Evolutionary conservation across 768 basidiomycete species (phyloP), one percentile per base, ranked within the genome.

Genomic region (Termitomyces sp.): DNA sequence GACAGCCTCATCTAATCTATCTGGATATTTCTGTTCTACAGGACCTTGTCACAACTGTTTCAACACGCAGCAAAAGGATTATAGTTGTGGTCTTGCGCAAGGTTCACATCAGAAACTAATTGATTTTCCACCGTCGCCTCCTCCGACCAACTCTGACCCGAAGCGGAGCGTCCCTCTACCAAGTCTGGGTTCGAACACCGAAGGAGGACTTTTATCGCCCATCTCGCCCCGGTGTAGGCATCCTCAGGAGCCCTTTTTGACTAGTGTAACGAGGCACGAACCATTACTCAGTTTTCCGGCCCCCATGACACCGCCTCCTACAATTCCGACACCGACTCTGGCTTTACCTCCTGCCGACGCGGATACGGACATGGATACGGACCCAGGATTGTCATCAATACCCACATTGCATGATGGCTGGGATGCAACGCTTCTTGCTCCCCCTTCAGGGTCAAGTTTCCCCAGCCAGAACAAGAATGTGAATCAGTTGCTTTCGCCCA

Each of bases 301-400:
- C 15, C 76, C 69, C 2, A 66, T 71, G 54, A 75, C 76, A 18
- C 78, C 77, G 49, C 77, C 77, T 16, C 70, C 74, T 33, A 77
- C 75, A 18, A 64, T 75, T 51, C 73, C 74, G 20, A 72, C 68
- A 27, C 56, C 63, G 40, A 73, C 70, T 0, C 67, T 67, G 20
- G 66, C 61, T 41, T 56, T 79, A 31, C 77, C 79, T 7, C 71
- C 71, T 25, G 41, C 39, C 15, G 50, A 50, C 9, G 29, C 13
- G 13, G 50, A 40, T 11, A 48, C 25, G 44, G 50, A 40, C 16
- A 48, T 36, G 27, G 29, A 31, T 9, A 15, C 62, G 9, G 75
- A 75, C 42, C 25, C 51, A 13, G 67, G 69, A 46, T 41, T 55
- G 7, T 50, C 51, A 1, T 41, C 47, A n/a, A 60, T 60, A 45